Conservation (phyloP, 768 basidiomycete genomes). For the Daedaleopsis sinensis region DNA sequence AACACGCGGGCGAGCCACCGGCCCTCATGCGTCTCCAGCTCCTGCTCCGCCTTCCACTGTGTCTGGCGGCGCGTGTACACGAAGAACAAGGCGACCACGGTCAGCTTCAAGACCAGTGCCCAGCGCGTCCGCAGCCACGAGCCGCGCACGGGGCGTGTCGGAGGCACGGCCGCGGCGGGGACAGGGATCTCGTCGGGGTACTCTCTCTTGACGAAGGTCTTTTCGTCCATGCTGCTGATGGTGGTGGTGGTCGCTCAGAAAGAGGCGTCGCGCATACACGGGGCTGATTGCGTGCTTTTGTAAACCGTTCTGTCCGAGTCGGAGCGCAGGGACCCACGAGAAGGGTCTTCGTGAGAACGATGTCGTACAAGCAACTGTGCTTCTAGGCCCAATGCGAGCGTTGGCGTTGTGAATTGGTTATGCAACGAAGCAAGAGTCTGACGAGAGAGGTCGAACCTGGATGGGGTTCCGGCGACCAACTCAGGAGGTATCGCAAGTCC, state of each 20-base stretch:
- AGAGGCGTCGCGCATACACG: conserved; percentile 1
- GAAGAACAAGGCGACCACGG: background rate
- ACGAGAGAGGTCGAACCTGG: too few species aligned
- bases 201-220: conserved; percentile 9
- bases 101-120: conserved; percentile 6
- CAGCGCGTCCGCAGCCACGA: background rate
- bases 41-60: conserved; percentile 2
- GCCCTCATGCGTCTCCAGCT: conserved; percentile 15
- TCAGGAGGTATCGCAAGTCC: too few species aligned
- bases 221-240: conserved; percentile 7
- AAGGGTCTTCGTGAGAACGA: conserved; percentile 17
- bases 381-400: background rate
- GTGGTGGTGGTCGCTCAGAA: conserved; percentile 12
- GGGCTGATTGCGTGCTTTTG: background rate
- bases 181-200: conserved; percentile 15
- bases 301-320: background rate
- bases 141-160: conserved; percentile 1
- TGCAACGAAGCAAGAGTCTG: too few species aligned
- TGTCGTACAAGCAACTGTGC: background rate
- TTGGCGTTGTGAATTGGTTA: background rate
- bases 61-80: background rate
- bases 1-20: conserved; percentile 25
- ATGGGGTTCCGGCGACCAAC: too few species aligned
- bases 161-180: conserved; percentile 11
- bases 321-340: conserved; percentile 10